phyloP scores from a whole-genome alignment of 1,139 yeast genomes.

The Arxiozyma telluris region DNA sequence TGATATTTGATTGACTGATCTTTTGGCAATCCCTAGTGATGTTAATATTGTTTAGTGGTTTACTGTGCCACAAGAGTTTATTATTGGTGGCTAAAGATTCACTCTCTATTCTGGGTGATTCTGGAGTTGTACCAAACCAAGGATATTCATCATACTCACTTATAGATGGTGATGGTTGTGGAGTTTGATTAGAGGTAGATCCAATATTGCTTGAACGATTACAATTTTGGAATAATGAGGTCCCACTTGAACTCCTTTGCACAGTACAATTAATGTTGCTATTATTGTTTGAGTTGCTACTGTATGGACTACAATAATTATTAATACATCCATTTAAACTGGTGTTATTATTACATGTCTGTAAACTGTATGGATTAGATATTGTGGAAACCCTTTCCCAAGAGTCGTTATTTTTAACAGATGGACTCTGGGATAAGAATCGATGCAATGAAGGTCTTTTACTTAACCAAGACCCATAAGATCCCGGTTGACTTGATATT shows the following conservation, averaged over 20 bases:
- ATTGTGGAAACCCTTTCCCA: conserved; percentile 15
- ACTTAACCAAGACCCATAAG: conserved; percentile 31
- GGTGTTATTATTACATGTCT: background rate
- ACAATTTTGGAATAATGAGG: conserved; percentile 20
- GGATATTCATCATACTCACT: conserved; percentile 30
- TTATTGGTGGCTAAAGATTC: background rate
- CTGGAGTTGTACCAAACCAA: conserved; percentile 24
- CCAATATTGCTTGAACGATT: conserved; percentile 4
- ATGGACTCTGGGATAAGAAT: conserved; percentile 21
- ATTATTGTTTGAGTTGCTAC: background rate
- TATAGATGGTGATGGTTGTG: conserved; percentile 29
- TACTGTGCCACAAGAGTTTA: conserved; percentile 7
- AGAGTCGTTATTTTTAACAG: conserved; percentile 16
- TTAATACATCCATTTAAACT: background rate
- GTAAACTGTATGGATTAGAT: background rate
- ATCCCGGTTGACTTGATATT: conserved; percentile 25
- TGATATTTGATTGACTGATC: conserved; percentile 14
- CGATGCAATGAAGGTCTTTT: conserved; percentile 20
- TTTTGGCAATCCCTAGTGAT: conserved; percentile 23
- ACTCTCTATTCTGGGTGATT: conserved; percentile 9
- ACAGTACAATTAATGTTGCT: background rate
- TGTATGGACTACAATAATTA: background rate
- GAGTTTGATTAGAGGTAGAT: conserved; percentile 13
- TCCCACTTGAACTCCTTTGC: conserved; percentile 20
- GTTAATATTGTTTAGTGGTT: conserved; percentile 16